Conservation (phyloP, 352 stramenopile species). For the Phytophthora brassicae region DNA sequence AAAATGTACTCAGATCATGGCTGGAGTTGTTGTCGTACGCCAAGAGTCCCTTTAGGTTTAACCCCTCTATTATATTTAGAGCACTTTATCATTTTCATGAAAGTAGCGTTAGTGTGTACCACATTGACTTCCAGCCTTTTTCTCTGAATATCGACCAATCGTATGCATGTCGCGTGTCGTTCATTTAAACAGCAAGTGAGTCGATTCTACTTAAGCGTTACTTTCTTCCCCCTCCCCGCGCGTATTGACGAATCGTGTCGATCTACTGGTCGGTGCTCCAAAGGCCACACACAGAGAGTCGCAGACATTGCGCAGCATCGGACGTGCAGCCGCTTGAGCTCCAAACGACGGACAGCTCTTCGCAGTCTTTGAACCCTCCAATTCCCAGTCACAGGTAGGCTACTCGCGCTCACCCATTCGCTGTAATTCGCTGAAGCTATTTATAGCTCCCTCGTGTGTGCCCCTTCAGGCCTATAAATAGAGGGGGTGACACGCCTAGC, state of each 20-base stretch:
- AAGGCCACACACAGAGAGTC: conserved; percentile 49
- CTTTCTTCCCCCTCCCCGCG: conserved; percentile 25
- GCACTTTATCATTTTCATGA: not conserved
- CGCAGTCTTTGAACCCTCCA: conserved; percentile 1
- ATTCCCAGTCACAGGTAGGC: conserved; percentile 4
- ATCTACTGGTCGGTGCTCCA: conserved; percentile 42
- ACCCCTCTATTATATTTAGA: too few relatives aligned
- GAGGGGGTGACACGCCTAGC: not conserved
- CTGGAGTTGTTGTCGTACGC: not conserved
- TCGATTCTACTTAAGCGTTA: conserved; percentile 31
- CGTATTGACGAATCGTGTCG: conserved; percentile 45
- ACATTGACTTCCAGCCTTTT: conserved; percentile 2
- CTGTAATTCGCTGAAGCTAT: conserved; percentile 3
- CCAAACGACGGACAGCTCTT: conserved; percentile 4
- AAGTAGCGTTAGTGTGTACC: not conserved
- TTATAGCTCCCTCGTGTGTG: conserved; percentile 24
- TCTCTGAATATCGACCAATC: conserved; percentile 19
- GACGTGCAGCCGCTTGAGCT: conserved; percentile 4
- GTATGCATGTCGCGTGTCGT: not conserved
- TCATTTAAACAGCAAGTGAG: conserved; percentile 15
- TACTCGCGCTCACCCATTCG: not conserved
- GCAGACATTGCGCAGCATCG: conserved; percentile 14
- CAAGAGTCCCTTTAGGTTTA: not conserved
- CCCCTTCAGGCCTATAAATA: conserved; percentile 18
- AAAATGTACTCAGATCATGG: not conserved